phyloP scores from a whole-genome alignment of 345 rosid genomes.

The Eucalyptus regnans region DNA sequence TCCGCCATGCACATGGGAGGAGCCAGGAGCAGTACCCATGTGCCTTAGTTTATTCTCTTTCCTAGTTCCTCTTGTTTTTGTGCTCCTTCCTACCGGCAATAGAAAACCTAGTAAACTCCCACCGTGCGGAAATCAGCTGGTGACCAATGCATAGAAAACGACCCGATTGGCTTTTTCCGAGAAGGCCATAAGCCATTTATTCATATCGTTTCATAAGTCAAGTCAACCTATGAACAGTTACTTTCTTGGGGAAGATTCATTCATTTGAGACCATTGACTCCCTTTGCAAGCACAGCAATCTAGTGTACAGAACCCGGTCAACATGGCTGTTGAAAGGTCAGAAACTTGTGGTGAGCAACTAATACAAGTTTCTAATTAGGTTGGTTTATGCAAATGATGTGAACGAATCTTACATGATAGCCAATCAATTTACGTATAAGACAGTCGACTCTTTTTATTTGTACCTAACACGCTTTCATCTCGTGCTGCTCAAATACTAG shows the following conservation, averaged over 20 bases:
- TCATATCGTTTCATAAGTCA: too few relatives aligned
- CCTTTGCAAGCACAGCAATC: neutral
- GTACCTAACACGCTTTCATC: neutral
- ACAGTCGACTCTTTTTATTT: neutral
- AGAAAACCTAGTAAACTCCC: neutral
- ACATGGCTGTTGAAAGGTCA: neutral
- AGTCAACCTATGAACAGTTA: neutral
- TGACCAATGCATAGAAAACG: neutral
- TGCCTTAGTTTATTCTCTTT: neutral
- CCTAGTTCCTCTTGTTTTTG: neutral
- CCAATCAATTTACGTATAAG: neutral
- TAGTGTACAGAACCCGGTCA: neutral
- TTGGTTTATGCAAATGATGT: neutral
- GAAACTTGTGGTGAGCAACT: neutral
- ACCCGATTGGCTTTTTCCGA: neutral
- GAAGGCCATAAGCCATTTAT: neutral
- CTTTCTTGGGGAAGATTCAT: neutral
- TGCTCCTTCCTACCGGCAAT: neutral
- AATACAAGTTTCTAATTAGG: neutral
- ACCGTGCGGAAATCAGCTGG: neutral
- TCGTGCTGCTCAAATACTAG: fast-evolving
- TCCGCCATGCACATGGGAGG: neutral
- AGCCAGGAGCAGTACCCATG: neutral
- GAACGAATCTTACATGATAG: neutral
- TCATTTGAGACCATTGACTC: neutral